Base-by-base conservation (phyloP, 805 yeast species). In the Cyberlindnera sargentensis region DNA sequence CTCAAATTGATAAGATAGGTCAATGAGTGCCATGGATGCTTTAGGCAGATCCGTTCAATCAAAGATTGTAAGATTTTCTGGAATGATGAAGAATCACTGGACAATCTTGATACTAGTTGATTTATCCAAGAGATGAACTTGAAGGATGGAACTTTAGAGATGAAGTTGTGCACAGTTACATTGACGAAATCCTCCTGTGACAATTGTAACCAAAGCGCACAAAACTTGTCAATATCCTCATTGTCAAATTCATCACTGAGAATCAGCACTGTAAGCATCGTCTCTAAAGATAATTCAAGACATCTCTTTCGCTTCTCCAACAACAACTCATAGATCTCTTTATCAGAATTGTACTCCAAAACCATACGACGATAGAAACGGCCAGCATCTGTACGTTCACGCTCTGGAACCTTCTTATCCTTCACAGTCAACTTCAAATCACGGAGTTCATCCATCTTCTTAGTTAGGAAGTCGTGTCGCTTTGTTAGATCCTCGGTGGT, bases 141-240 rank as follows among this genome's bases (percentile, higher is more conserved):
- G 55, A 69, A 67, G 10, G 75, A 68, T 0, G 95, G 84, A 20
- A 86, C 62, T 0, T 40, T 39, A 0, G 55, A 40, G 3, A 82
- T 54, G 4, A 66, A 63, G 2, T 57, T 51, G 10, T 54, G 53
- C 8, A 84, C 65, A 7, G 63, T 51, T 4, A 44, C 47, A 48
- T 77, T 81, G 5, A 84, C 63, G 0, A 55, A 60, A 1, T 61
- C 71, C 31, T 69, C 68, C 5, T 60, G 57, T 3, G 79, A 70
- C 50, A 78, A 72, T 47, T 82, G 84, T 34, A 91, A 68, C 95
- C 97, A 91, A 8, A 91, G 60, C 0, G 90, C 84, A 60, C 90
- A 82, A 48, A 90, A 82, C 44, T 85, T 75, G 56, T 87, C 95
- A 28, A 83, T 65, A 40, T 77, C 82, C 46, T 75, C 76, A 39